A percentile compares a stretch with the other conserved stretches of the same genome.
Conservation (phyloP, 2,329 filamentous ascomycete genomes). For the Malbranchea zuffiana region DNA sequence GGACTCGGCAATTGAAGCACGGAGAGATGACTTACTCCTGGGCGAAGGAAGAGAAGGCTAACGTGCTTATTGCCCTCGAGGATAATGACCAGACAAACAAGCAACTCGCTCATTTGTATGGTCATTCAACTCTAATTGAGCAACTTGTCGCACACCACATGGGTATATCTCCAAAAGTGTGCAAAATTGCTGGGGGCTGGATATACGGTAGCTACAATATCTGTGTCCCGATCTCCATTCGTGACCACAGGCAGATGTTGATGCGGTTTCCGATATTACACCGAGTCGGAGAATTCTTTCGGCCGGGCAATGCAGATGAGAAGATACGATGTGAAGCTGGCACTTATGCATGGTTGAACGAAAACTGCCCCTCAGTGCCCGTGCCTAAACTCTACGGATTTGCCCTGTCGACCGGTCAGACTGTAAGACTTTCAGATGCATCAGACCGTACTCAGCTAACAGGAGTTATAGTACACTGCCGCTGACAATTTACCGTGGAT, state of each 20-base stretch:
- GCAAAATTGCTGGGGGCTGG: conserved; percentile 13
- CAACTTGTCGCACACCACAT: conserved; percentile 13
- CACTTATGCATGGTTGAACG: conserved; percentile 12
- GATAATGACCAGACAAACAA: conserved; percentile 1
- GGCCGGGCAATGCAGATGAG: conserved; percentile 13
- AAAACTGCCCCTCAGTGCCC: conserved; percentile 13
- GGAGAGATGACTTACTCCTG: conserved; percentile 6
- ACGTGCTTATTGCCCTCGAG: conserved; percentile 2
- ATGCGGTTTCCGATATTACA: conserved; percentile 12
- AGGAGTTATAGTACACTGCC: conserved; percentile 12
- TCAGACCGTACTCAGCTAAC: background rate
- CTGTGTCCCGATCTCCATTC: conserved; percentile 18
- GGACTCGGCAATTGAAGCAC: conserved; percentile 1
- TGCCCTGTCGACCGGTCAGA: conserved; percentile 13
- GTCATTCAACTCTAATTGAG: conserved; percentile 6
- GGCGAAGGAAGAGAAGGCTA: conserved; percentile 5
- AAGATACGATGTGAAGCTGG: conserved; percentile 13
- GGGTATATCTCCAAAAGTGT: conserved; percentile 9
- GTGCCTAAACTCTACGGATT: conserved; percentile 16
- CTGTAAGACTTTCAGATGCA: conserved; percentile 9
- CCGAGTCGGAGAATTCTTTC: conserved; percentile 10
- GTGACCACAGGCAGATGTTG: conserved; percentile 2
- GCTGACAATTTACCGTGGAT: conserved; percentile 8
- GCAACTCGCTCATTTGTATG: conserved; percentile 3
- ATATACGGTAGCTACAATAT: conserved; percentile 29